Evolutionary conservation across 2,329 filamentous ascomycete genomes (phyloP).

Genomic region (Colletotrichum ledebouriae): DNA sequence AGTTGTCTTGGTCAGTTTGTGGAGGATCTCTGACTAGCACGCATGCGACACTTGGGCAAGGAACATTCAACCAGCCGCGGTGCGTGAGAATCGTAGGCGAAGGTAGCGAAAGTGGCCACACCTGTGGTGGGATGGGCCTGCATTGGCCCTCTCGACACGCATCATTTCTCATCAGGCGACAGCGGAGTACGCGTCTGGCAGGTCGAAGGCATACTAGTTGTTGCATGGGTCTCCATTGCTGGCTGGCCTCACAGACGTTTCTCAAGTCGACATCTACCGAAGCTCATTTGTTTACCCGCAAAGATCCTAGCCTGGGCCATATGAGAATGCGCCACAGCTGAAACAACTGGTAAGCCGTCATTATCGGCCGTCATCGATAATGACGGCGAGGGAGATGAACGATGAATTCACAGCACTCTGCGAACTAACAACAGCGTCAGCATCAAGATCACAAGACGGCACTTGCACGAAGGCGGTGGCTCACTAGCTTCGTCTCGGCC

Average conservation of each 20-base stretch:
- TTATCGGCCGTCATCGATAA: constrained; percentile 6
- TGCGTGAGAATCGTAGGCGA: neutral
- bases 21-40: constrained; percentile 18
- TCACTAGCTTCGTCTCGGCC: constrained; percentile 37
- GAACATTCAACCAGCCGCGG: constrained; percentile 4
- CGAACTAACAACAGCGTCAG: neutral
- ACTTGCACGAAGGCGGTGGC: constrained; percentile 29
- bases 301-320: constrained; percentile 47
- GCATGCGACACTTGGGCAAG: constrained; percentile 35
- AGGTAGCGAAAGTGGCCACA: neutral
- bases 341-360: constrained; percentile 44
- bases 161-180: constrained; percentile 31
- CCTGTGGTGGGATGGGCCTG: neutral
- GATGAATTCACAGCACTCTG: constrained; percentile 4
- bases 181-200: constrained; percentile 30
- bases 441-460: constrained; percentile 37
- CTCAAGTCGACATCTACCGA: constrained; percentile 18
- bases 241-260: constrained; percentile 45
- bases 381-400: constrained; percentile 23
- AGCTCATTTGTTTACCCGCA: constrained; percentile 49
- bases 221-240: constrained; percentile 42
- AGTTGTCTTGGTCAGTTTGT: constrained; percentile 20
- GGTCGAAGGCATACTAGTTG: neutral
- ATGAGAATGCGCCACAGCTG: constrained; percentile 55
- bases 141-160: constrained; percentile 17